Percentiles rank a stretch among this genome's conserved stretches.
Conservation (phyloP, 2,329 filamentous ascomycete species). For the Fusarium sambucinum region DNA sequence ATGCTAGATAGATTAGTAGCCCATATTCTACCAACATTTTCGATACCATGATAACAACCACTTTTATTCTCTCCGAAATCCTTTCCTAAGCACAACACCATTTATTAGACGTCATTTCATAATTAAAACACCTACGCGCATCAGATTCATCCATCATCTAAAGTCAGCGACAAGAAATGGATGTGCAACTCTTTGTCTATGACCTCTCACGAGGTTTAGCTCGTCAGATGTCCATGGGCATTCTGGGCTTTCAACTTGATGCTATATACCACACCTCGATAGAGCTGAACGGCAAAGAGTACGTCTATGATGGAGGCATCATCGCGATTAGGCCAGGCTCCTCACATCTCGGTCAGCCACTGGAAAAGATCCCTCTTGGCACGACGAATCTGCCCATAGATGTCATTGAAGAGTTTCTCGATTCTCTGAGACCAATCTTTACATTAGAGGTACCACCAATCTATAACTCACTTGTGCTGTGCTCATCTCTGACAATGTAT, state of each 20-base stretch:
- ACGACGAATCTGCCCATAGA: slow-evolving; percentile 82
- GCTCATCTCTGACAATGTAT: slow-evolving; percentile 1
- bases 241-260: slow-evolving; percentile 76
- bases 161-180: slow-evolving; percentile 63
- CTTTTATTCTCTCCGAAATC: background rate
- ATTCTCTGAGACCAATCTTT: slow-evolving; percentile 85
- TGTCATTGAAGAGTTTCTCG: slow-evolving; percentile 86
- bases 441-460: slow-evolving; percentile 72
- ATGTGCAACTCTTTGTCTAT: slow-evolving; percentile 82
- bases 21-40: background rate
- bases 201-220: slow-evolving; percentile 77
- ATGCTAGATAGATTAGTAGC: background rate
- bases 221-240: slow-evolving; percentile 65
- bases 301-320: slow-evolving; percentile 89
- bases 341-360: slow-evolving; percentile 87
- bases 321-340: slow-evolving; percentile 83
- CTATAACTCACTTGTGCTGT: background rate
- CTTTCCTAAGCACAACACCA: background rate
- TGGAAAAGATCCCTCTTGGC: slow-evolving; percentile 81
- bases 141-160: background rate
- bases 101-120: background rate
- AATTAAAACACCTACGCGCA: background rate
- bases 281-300: slow-evolving; percentile 85
- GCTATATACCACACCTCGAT: slow-evolving; percentile 96
- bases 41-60: slow-evolving; percentile 3